Percentiles rank a stretch among this genome's conserved stretches.
Evolutionary conservation across 1,139 yeast genomes (phyloP).

Genomic region (Blastobotrys petasosporus): DNA sequence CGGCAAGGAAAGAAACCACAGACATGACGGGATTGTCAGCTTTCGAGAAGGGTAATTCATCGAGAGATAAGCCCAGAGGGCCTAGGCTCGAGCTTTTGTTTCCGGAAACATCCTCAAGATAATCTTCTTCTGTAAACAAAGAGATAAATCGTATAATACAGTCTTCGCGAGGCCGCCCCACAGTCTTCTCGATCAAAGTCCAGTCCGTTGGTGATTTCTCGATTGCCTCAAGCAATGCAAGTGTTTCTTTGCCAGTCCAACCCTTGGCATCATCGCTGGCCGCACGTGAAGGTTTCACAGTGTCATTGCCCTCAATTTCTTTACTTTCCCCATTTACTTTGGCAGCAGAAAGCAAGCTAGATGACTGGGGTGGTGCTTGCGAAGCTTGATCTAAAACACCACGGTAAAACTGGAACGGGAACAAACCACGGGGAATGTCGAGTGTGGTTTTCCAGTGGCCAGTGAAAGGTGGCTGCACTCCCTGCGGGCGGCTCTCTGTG

Average conservation of each 20-base stretch:
- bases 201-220: slow-evolving; percentile 52
- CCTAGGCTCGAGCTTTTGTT: slow-evolving; percentile 38
- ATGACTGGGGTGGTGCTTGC: slow-evolving; percentile 12
- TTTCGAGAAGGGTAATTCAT: slow-evolving; percentile 65
- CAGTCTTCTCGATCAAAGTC: slow-evolving; percentile 62
- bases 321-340: neutral
- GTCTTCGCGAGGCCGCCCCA: slow-evolving; percentile 64
- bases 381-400: slow-evolving; percentile 31
- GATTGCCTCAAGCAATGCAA: slow-evolving; percentile 52
- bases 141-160: slow-evolving; percentile 76
- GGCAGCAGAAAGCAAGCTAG: neutral
- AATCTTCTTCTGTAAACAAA: slow-evolving; percentile 75
- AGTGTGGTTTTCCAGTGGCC: slow-evolving; percentile 45
- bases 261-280: slow-evolving; percentile 38
- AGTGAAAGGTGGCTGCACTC: slow-evolving; percentile 63
- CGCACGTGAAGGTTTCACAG: slow-evolving; percentile 10
- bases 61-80: slow-evolving; percentile 72
- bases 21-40: slow-evolving; percentile 91
- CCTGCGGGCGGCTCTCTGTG: slow-evolving; percentile 62
- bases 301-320: neutral
- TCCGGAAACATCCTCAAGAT: slow-evolving; percentile 29
- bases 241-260: slow-evolving; percentile 63
- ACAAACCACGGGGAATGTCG: slow-evolving; percentile 92
- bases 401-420: slow-evolving; percentile 66
- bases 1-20: slow-evolving; percentile 79